phyloP scores from a whole-genome alignment of 2,329 filamentous ascomycete genomes.

The Colletotrichum ledebouriae region DNA sequence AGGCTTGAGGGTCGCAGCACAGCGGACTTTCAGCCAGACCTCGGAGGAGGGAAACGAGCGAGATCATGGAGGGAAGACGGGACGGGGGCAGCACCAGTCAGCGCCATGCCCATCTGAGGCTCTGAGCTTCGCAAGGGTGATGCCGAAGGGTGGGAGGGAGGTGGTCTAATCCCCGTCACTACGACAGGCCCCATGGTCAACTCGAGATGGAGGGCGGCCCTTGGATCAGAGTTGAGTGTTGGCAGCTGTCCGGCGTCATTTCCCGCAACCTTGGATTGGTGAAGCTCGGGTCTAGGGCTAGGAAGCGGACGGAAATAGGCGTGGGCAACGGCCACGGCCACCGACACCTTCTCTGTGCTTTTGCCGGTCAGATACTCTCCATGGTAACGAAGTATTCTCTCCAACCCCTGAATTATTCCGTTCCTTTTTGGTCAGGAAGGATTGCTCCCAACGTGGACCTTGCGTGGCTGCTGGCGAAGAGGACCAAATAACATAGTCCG shows the following conservation, averaged over 20 bases:
- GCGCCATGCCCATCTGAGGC: conserved; percentile 5
- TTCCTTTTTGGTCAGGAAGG: conserved; percentile 4
- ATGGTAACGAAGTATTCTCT: conserved; percentile 16
- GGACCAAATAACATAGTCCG: conserved; percentile 1
- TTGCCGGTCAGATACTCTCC: conserved; percentile 20
- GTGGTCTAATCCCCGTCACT: neutral
- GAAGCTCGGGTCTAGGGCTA: conserved; percentile 10
- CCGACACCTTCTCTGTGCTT: conserved; percentile 1
- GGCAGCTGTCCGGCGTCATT: conserved; percentile 15
- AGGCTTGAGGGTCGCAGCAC: conserved; percentile 28
- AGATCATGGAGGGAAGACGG: neutral
- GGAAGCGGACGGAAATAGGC: conserved; percentile 19
- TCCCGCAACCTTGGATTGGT: conserved; percentile 1
- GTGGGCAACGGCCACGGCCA: conserved; percentile 9
- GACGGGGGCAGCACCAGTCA: neutral
- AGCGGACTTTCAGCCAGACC: neutral
- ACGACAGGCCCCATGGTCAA: neutral
- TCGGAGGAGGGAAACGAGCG: neutral
- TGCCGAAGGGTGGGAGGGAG: neutral
- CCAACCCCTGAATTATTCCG: neutral
- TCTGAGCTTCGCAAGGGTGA: conserved; percentile 19
- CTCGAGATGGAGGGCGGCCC: neutral
- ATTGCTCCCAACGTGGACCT: conserved; percentile 12
- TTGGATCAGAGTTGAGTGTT: neutral
- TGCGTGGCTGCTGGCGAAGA: neutral